Base-by-base conservation (phyloP, 352 stramenopile genomes). In the Globisporangium cylindrosporum region DNA sequence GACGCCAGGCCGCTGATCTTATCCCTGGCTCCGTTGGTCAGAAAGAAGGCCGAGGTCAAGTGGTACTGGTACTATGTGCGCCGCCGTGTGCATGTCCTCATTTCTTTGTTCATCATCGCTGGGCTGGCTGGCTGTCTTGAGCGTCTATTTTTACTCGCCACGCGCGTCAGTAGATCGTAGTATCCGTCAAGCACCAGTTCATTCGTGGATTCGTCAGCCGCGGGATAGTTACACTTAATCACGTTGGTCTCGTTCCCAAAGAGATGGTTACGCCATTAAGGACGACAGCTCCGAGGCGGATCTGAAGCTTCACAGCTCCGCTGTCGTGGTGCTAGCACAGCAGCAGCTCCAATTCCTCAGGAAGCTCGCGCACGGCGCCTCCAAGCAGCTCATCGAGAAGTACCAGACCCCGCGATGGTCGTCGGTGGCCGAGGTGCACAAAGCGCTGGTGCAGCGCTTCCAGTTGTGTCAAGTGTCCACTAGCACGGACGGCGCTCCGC, bases 401-500 rank as follows among this genome's bases (percentile, higher is more conserved):
- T 63, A 56, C 18, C 20, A 25, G 22, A 25, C 6, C 6, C 25
- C 25, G 14, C 29, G 38, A 20, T 29, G 20, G 10, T 62, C 22
- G 18, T 36, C 57, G 0, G 22, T 24, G n/a, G 2, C 12, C 9
- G 57, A 62, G 34, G 24, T n/a, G 57, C 15, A 62, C 57, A 48
- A 36, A 5, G 49, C 22, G 27, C 46, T 49, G 27, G 49, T 34
- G 46, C 29, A 66, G 27, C 15, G 32, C 57, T 62, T 62, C 57
- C 34, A 62, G 57, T 29, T 56, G 22, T 46, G 59, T 1, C 59
- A 27, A 4, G 20, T 65, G 18, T 22, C 59, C 38, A 54, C 32
- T 8, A 32, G 25, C 36, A 15, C 38, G 22, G 27, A 41, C 43
- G 27, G 12, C 20, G 27, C 32, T 18, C 56, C 12, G 20, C 10